Evolutionary conservation across 441 rosid species (phyloP).

Genomic region (Daphne laureola): DNA sequence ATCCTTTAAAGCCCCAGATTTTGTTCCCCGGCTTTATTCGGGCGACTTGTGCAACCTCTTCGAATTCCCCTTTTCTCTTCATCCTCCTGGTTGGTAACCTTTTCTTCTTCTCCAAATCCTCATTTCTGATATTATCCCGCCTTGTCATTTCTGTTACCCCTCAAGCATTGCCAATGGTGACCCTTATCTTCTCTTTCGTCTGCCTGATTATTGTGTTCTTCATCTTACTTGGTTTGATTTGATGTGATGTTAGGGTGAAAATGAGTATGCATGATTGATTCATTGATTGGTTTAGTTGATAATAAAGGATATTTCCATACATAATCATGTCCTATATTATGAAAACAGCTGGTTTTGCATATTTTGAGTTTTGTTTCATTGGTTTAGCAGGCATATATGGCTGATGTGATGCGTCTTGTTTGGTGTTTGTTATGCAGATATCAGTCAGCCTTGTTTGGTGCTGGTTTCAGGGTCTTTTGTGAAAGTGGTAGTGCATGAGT

Average conservation of each 20-base stretch:
- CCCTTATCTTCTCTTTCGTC: background rate
- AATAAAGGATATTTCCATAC: too few relatives aligned
- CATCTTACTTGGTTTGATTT: background rate
- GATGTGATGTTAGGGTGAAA: background rate
- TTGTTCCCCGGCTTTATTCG: constrained; percentile 10
- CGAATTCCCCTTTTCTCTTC: constrained; percentile 12
- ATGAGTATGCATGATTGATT: background rate
- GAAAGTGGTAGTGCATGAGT: constrained; percentile 15
- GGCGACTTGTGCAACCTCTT: constrained; percentile 13
- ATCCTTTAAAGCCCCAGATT: background rate
- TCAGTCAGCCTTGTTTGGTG: constrained; percentile 4
- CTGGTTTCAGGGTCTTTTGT: constrained; percentile 2
- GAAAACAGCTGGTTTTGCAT: constrained; percentile 1
- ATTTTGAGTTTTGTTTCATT: background rate
- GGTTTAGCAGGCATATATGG: background rate
- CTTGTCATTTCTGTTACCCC: background rate
- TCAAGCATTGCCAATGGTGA: background rate
- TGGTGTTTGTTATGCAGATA: too few relatives aligned
- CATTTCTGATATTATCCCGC: background rate
- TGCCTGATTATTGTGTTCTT: background rate
- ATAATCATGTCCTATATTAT: too few relatives aligned
- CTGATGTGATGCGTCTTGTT: constrained; percentile 1
- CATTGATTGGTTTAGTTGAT: background rate
- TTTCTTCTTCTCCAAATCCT: background rate
- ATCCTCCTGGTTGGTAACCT: constrained; percentile 20